phyloP scores from a whole-genome alignment of 805 yeast species.

The Ogataea nitratoaversa region DNA sequence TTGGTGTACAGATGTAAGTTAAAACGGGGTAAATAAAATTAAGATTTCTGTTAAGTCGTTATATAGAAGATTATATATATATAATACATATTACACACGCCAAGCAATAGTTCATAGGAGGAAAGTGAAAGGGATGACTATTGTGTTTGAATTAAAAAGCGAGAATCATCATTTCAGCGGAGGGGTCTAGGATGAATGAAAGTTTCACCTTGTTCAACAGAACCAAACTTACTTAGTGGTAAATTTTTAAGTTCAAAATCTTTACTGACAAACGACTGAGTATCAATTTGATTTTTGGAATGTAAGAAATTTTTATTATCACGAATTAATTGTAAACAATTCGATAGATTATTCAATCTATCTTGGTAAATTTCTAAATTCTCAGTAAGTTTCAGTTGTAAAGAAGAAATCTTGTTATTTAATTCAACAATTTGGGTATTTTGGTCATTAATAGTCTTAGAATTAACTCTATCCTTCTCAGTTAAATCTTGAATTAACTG shows the following conservation, averaged over 20 bases:
- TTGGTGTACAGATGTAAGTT: no score
- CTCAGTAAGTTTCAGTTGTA: slow-evolving; percentile 15
- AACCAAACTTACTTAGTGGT: slow-evolving; percentile 5
- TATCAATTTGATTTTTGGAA: background rate
- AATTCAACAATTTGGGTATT: slow-evolving; percentile 1
- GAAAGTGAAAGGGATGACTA: no score
- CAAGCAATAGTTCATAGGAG: no score
- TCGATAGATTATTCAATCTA: slow-evolving; percentile 15
- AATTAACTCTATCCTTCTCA: background rate
- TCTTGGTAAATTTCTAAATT: slow-evolving; percentile 14
- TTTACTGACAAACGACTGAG: background rate
- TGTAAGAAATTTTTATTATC: slow-evolving; percentile 18
- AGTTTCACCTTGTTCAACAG: slow-evolving; percentile 13
- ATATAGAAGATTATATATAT: no score
- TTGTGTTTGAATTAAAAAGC: no score
- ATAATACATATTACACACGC: no score
- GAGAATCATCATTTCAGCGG: background rate
- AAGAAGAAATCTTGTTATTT: slow-evolving; percentile 8
- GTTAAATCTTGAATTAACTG: background rate
- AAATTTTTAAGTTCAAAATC: slow-evolving; percentile 2
- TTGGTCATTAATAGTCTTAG: background rate
- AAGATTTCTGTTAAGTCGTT: no score
- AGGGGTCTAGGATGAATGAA: slow-evolving; percentile 11
- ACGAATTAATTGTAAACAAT: slow-evolving; percentile 17
- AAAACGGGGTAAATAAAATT: no score